phyloP scores from a whole-genome alignment of 345 rosid species.

The Salix purpurea region DNA sequence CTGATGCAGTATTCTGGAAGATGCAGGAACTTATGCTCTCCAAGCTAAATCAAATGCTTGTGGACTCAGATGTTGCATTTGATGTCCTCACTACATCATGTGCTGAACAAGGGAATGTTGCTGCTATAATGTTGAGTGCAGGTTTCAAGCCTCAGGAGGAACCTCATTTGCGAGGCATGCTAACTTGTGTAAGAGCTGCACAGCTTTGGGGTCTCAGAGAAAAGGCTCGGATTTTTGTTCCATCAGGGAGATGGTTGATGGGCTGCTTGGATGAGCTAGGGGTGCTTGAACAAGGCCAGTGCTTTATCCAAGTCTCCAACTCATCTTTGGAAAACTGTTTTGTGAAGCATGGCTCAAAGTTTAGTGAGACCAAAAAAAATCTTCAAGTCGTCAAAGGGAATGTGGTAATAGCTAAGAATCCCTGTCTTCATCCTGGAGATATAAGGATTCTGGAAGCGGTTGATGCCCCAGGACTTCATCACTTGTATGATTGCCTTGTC shows the following conservation, averaged over 20 bases:
- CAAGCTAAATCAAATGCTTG: constrained; percentile 58
- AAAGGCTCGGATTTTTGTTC: constrained; percentile 76
- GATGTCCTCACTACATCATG: constrained; percentile 77
- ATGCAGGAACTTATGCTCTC: constrained; percentile 68
- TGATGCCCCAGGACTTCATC: constrained; percentile 63
- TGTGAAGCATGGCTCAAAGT: constrained; percentile 70
- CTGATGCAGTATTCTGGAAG: constrained; percentile 63
- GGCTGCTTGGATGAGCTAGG: constrained; percentile 86
- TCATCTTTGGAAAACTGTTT: constrained; percentile 71
- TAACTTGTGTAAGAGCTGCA: constrained; percentile 75
- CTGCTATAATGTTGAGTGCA: constrained; percentile 89
- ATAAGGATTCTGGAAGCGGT: constrained; percentile 85
- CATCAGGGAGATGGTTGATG: constrained; percentile 87
- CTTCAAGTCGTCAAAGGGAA: constrained; percentile 56
- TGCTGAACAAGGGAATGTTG: constrained; percentile 66
- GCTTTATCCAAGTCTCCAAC: constrained; percentile 80
- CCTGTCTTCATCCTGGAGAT: constrained; percentile 96
- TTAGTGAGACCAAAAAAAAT: constrained; percentile 47
- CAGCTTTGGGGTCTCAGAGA: constrained; percentile 88
- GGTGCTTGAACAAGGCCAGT: constrained; percentile 78
- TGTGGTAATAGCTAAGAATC: constrained; percentile 78
- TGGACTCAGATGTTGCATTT: constrained; percentile 69
- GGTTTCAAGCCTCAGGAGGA: constrained; percentile 73
- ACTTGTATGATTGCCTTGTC: constrained; percentile 78
- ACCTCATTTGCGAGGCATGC: constrained; percentile 83